Evolutionary conservation across 179 eudicot species (phyloP).

Genomic region (Amaranthus tricolor): DNA sequence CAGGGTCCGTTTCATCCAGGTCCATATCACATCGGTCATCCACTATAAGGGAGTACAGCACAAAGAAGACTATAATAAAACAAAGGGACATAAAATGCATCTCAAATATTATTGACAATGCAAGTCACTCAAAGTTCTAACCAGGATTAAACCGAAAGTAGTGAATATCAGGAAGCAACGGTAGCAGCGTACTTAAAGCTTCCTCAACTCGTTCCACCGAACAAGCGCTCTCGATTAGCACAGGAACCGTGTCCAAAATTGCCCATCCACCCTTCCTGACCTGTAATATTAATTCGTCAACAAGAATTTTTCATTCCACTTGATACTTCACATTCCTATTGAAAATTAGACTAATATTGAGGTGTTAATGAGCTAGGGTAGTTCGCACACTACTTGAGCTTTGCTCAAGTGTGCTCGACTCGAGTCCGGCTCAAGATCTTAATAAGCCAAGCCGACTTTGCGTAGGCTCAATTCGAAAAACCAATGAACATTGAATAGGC

Average conservation of each 20-base stretch:
- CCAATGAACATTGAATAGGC: no score
- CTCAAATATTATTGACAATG: background rate
- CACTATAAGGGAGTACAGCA: slow-evolving; percentile 42
- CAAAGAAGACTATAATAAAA: slow-evolving; percentile 1
- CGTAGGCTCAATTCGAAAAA: no score
- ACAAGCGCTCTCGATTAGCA: slow-evolving; percentile 97
- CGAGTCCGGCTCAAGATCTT: no score
- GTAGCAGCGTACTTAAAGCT: slow-evolving; percentile 82
- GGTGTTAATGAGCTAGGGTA: background rate
- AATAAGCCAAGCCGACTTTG: no score
- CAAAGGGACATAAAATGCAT: background rate
- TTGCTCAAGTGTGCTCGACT: no score
- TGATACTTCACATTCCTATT: background rate
- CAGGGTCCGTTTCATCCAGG: slow-evolving; percentile 97
- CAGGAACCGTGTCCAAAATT: slow-evolving; percentile 95
- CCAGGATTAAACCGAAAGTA: slow-evolving; percentile 97
- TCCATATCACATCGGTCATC: slow-evolving; percentile 99
- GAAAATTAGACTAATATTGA: background rate
- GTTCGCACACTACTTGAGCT: no score
- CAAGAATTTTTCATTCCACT: background rate
- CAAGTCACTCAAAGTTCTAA: slow-evolving; percentile 25
- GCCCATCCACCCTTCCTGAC: slow-evolving; percentile 92
- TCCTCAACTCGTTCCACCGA: slow-evolving; percentile 97
- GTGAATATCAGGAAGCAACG: slow-evolving; percentile 91
- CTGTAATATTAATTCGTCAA: slow-evolving; percentile 29